Percentiles rank a stretch among this genome's conserved stretches.
Conservation (phyloP, 2,329 filamentous ascomycete genomes). For the Epichloe bromicola region DNA sequence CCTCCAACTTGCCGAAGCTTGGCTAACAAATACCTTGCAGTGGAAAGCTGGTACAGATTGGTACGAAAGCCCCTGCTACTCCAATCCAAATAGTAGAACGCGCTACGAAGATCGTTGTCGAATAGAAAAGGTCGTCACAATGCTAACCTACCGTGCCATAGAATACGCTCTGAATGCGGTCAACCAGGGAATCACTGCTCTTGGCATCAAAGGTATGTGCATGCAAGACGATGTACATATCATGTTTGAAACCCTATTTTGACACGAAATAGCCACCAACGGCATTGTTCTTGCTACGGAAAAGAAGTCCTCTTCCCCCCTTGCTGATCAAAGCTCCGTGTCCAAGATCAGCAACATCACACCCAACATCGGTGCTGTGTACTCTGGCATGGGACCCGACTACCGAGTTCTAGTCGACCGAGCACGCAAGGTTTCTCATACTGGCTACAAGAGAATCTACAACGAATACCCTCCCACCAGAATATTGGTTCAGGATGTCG, state of each 20-base stretch:
- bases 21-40: slow-evolving; percentile 43
- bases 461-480: slow-evolving; percentile 99
- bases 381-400: slow-evolving; percentile 97
- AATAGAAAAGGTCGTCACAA: too few species aligned
- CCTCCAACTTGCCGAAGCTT: slow-evolving; percentile 10
- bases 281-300: slow-evolving; percentile 97
- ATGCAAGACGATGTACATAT: neutral
- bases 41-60: slow-evolving; percentile 98
- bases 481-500: slow-evolving; percentile 97
- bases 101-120: neutral
- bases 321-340: slow-evolving; percentile 87
- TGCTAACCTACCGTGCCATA: slow-evolving; percentile 24
- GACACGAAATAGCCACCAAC: slow-evolving; percentile 61
- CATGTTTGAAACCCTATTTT: slow-evolving; percentile 7
- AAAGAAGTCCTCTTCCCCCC: slow-evolving; percentile 94
- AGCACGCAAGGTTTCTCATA: slow-evolving; percentile 95
- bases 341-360: slow-evolving; percentile 98
- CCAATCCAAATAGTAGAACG: too few species aligned
- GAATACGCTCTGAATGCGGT: slow-evolving; percentile 99
- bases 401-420: slow-evolving; percentile 96
- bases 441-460: slow-evolving; percentile 98
- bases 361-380: slow-evolving; percentile 99
- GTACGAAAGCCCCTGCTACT: slow-evolving; percentile 23
- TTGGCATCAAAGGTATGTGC: slow-evolving; percentile 85
- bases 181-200: slow-evolving; percentile 95